Evolutionary conservation across 2,329 filamentous ascomycete species (phyloP), one percentile per base, ranked within the genome.

Genomic region (Hypoxylon sp.): DNA sequence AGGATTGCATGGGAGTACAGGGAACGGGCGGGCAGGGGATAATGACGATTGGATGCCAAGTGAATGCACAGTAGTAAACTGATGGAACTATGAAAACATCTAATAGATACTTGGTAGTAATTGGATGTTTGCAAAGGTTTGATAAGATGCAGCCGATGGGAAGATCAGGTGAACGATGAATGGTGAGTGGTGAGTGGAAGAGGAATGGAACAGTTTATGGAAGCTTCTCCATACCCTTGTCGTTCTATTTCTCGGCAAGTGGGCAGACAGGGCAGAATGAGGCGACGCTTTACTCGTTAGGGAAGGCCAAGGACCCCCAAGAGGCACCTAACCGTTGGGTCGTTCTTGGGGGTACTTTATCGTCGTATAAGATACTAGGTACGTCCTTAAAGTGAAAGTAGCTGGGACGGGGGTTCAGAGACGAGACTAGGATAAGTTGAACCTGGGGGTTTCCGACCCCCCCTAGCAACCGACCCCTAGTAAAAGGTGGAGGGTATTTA

Each of bases 41-140:
- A 48, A 61, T 29, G 65, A 51, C 59, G 54, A 69, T 67, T 69
- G 63, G 67, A 47, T 48, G 61, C 64, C 67, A 65, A 70, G 64
- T 32, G 23, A 61, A 53, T 23, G 51, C 16, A 47, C 16, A 63
- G 64, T 64, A 25, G 56, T 48, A 59, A 37, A n/a, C 29, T 60
- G 41, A 64, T 39, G 64, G 29, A 52, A 58, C 51, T 50, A 56
- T 53, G 41, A 50, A 55, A 25, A 39, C 37, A 61, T 65, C 37
- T 45, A 48, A 58, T 57, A 53, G 50, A 51, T 41, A 48, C 48
- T 54, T 51, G 9, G 59, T 63, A 46, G 46, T 47, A 56, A 61
- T 60, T 52, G 52, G 53, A 41, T 50, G 30, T 60, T 41, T 51
- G 19, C 19, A 21, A 51, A 37, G 41, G 25, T 41, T 23, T 34